Base-by-base conservation (phyloP, 192 early-diverging fungal species). In the Geranomyces variabilis region DNA sequence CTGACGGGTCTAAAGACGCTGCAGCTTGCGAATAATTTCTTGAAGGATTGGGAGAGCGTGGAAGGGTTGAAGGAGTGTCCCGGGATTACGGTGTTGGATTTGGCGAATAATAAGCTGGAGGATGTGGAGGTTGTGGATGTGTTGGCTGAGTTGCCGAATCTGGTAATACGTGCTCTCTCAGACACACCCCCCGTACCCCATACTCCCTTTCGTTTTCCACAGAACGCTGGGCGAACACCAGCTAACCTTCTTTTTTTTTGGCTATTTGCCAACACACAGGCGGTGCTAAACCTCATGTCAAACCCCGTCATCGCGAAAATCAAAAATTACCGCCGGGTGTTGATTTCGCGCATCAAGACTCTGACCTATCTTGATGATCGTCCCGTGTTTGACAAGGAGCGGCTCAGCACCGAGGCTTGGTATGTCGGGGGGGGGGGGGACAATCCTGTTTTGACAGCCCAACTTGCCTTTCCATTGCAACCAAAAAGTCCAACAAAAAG, bases 331-430 rank as follows among this genome's bases (percentile, higher is more conserved):
- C 71, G 87, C n/a, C 62, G 79, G 6, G 75, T 44, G 4, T 61
- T 88, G 62, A 77, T 88, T 24, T 72, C 80, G 0, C 63, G 76
- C 30, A 60, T 75, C 48, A 73, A 73, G 67, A 67, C 51, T 12
- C 57, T 88, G 30, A 84, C 86, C 6, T 88, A 88, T 62, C 67
- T 88, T 14, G 86, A 88, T 68, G 87, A 88, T 55, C 74, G 86
- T 14, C 87, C 87, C 12, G 83, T 88, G 17, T 87, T 86, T 66
- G 86, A 88, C 43, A 88, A 85, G 26, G 87, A 88, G 65, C 34
- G 87, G 26, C 73, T 82, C 15, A 67, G 75, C 0, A 74, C 74
- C 17, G 82, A 88, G 45, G 87, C 87, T 14, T 88, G 85, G 85
- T 87, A 75, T 8, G 69, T 30, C n/a, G n/a, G n/a, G n/a, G n/a